These are phyloP conservation scores for Echinochloa phyllopogon DNA, from an alignment of 176 grass and related monocot species.

Conservation along the genomic window DNA sequence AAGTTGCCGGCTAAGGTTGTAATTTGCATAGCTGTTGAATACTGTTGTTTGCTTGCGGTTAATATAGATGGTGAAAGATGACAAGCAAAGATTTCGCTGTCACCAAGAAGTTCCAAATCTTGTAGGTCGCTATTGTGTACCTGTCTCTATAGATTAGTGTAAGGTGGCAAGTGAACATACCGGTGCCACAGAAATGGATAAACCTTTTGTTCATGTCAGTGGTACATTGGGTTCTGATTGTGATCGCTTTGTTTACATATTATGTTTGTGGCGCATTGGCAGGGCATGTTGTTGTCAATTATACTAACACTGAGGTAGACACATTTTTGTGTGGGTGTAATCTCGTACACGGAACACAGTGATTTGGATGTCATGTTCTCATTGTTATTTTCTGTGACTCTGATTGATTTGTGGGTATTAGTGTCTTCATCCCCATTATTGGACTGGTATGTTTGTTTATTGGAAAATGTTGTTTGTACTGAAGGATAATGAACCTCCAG, in stretches of 20 bases:
- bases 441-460: not conserved
- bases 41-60: not conserved
- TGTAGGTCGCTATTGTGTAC: not conserved
- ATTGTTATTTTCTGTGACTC: conserved; percentile 6
- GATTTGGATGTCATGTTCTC: not conserved
- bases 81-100: not conserved
- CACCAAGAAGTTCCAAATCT: not conserved
- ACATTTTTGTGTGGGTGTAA: not conserved
- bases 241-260: not conserved
- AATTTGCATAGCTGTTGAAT: not conserved
- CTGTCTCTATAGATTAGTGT: not conserved
- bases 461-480: not conserved
- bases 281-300: not conserved
- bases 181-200: not conserved
- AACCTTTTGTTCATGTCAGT: not conserved
- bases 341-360: not conserved
- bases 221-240: not conserved
- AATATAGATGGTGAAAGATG: not conserved
- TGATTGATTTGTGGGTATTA: not conserved
- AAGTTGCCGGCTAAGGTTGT: not conserved
- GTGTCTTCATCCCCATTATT: not conserved
- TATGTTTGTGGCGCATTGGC: not conserved
- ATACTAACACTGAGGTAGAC: not conserved
- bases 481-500: not conserved
- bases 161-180: not conserved